Base-by-base conservation (phyloP, 2,329 filamentous ascomycete genomes). In the Kalaharituber pfeilii region DNA sequence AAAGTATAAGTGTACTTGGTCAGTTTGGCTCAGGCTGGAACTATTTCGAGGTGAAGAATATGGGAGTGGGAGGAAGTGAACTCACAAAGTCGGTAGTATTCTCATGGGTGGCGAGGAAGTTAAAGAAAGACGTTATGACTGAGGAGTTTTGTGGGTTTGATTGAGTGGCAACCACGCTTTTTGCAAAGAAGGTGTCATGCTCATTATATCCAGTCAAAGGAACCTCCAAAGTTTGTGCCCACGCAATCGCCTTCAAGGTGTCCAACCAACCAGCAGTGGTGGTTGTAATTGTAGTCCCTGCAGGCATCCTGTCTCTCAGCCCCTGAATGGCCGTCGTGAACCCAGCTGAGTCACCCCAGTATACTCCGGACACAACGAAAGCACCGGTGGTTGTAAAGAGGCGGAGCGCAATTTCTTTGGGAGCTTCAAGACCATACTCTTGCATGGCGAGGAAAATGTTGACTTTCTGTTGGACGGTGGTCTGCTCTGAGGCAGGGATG, bases 291-390 rank as follows among this genome's bases (percentile, higher is more conserved):
- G n/a, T n/a, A 9, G 60, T 50, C 11, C 64, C 45, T 4, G 57
- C 54, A 3, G 62, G 63, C 8, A 66, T 58, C 3, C 53, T 56
- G 1, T 45, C 33, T 6, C 67, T 27, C 5, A 70, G 55, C 2
- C 55, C 64, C 1, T 62, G 47, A 27, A 69, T 60, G 0, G 45
- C 59, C 22, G 29, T 52, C 27, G 61, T 56, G 30, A 69, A 69
- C 0, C 53, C 47, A 0, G 57, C 52, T 0, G 50, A 39, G 5
- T 61, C 49, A 3, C 68, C 68, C 24, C 68, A 59, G 49, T 65
- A 70, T 1, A 64, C 65, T 3, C 68, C 68, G 3, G 62, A 60
- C 5, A 69, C 44, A 6, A 55, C 53, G 29, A 68, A 66, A 22
- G 44, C 42, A 13, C 61, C 57, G 7, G 58, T 28, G n/a, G 27